Evolutionary conservation across 805 yeast species (phyloP), one percentile per base, ranked within the genome.

Genomic region (Ogataea paraovalis): DNA sequence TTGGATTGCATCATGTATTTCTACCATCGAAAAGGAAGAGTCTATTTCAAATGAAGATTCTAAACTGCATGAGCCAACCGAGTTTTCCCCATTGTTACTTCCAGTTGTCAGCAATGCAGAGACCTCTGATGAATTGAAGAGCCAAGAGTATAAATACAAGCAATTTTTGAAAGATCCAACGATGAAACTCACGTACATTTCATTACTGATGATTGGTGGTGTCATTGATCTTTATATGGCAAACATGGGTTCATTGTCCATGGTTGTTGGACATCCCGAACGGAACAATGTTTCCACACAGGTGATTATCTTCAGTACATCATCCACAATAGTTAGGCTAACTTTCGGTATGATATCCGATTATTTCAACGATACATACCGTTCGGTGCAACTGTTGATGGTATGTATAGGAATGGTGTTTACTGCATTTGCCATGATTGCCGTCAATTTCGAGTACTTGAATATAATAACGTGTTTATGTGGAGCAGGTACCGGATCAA

Each of bases 171-270:
- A 65, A 27, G 89, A 85, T 56, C 71, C 72, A 20, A 73, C 84
- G 1, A 78, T 88, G 41, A 83, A 87, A 72, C 49, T 84, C 2
- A 66, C 88, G n/a, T 71, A 86, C 22, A 49, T 75, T 2, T 76
- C 89, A 10, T 73, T 90, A 45, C 71, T 90, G 23, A 66, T 88
- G 41, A 75, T 83, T 30, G 67, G 87, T 23, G 98, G 98, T 0
- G 92, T 96, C 0, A 69, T 87, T 47, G 98, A 91, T 58, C 80
- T 88, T 74, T 89, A 79, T 64, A 80, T 87, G 52, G 86, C 89
- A 46, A 87, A 90, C 60, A 75, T 91, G 75, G 94, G 92, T 1
- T 50, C 90, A 7, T 69, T 91, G 13, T 65, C 83, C 13, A 64
- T 69, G 37, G 63, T 76, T 33, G 59, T 72, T 8, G 62, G 66